Conservation (phyloP, 208 protist species). For the Trypanosoma brucei region DNA sequence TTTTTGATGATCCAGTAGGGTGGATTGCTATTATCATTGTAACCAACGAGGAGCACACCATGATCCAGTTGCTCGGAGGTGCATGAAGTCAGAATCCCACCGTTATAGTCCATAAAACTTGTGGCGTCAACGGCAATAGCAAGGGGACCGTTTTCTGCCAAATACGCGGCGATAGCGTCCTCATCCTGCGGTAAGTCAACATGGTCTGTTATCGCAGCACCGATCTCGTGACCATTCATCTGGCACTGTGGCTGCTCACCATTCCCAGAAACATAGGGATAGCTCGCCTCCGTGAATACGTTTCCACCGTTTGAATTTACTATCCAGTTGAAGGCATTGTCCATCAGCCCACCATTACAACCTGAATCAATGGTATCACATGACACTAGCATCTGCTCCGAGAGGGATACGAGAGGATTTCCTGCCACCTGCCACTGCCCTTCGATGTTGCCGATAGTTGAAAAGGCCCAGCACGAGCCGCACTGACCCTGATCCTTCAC, state of each 20-base stretch:
- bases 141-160: conserved; percentile 78
- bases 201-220: conserved; percentile 66
- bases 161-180: conserved; percentile 59
- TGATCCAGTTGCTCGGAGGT: conserved; percentile 68
- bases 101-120: conserved; percentile 70
- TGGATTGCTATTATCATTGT: conserved; percentile 50
- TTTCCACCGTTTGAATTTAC: conserved; percentile 45
- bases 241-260: conserved; percentile 30
- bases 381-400: conserved; percentile 93
- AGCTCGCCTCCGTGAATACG: conserved; percentile 68
- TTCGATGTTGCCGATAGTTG: conserved; percentile 66
- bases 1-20: conserved; percentile 91
- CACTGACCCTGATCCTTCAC: conserved; percentile 94
- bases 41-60: conserved; percentile 88
- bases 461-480: conserved; percentile 96
- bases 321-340: conserved; percentile 75
- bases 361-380: conserved; percentile 81
- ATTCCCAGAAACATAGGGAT: conserved; percentile 73
- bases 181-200: conserved; percentile 73
- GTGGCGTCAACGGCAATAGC: conserved; percentile 90
- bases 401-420: conserved; percentile 60
- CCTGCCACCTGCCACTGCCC: conserved; percentile 53
- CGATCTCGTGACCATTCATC: conserved; percentile 37
- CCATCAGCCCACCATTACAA: conserved; percentile 89
- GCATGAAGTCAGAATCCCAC: conserved; percentile 77